Conservation (phyloP, 495 filamentous ascomycete genomes). For the Hypoxylon trugodes region DNA sequence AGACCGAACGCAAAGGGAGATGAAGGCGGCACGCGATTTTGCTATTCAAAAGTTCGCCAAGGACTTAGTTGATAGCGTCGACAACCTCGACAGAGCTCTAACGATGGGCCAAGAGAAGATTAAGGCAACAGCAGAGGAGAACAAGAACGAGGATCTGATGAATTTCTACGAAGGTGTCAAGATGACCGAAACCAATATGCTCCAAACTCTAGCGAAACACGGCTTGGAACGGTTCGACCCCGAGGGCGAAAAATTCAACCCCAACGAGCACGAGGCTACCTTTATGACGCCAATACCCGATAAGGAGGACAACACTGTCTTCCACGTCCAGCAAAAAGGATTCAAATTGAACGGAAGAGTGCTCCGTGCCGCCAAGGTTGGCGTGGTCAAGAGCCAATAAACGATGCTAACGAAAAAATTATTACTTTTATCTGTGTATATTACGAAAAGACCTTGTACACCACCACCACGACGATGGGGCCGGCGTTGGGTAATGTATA, state of each 20-base stretch:
- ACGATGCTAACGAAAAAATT: slow-evolving; percentile 11
- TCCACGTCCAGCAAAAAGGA: slow-evolving; percentile 93
- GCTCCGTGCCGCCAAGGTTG: slow-evolving; percentile 92
- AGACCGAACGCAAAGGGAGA: slow-evolving; percentile 90
- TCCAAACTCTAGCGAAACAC: slow-evolving; percentile 91
- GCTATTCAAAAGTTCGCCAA: slow-evolving; percentile 94
- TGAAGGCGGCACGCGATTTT: slow-evolving; percentile 85
- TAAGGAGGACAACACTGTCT: slow-evolving; percentile 89
- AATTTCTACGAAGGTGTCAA: slow-evolving; percentile 87
- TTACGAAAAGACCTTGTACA: slow-evolving; percentile 33
- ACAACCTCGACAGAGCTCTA: slow-evolving; percentile 96
- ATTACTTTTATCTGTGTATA: slow-evolving; percentile 35
- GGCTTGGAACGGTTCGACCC: slow-evolving; percentile 91
- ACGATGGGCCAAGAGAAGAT: slow-evolving; percentile 81
- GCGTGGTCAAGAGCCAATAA: slow-evolving; percentile 75
- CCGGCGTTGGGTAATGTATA: slow-evolving; percentile 50
- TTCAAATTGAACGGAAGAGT: slow-evolving; percentile 90
- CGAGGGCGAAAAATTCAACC: slow-evolving; percentile 83
- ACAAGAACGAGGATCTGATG: slow-evolving; percentile 72
- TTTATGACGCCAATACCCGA: slow-evolving; percentile 86
- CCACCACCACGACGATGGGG: slow-evolving; percentile 38
- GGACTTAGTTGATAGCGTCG: slow-evolving; percentile 91
- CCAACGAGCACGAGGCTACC: slow-evolving; percentile 93
- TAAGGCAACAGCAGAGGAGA: slow-evolving; percentile 58
- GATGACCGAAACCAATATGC: slow-evolving; percentile 91